Conservation (phyloP, 352 stramenopile genomes). For the Phytophthora podocarpi region DNA sequence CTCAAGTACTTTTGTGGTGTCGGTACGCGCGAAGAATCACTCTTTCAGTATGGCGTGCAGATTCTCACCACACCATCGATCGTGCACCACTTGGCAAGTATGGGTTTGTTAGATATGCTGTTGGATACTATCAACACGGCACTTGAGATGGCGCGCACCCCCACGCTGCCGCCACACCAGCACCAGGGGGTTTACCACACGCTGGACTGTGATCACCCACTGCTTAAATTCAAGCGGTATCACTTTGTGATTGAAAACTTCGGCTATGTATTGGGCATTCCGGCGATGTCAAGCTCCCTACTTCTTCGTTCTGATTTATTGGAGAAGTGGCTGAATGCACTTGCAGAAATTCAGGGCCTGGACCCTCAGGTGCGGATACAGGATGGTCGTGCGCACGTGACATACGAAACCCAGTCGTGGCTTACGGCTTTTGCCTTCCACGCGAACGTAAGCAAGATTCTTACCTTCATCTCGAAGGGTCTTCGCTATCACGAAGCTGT, state of each 20-base stretch:
- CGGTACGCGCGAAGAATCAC: conserved; percentile 89
- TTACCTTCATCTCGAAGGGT: conserved; percentile 65
- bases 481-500: conserved; percentile 60
- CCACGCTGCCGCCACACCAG: conserved; percentile 24
- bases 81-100: conserved; percentile 62
- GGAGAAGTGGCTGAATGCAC: conserved; percentile 71
- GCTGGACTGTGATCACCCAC: conserved; percentile 90
- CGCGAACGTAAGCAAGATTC: conserved; percentile 66
- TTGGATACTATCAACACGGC: conserved; percentile 80
- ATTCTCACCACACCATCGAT: conserved; percentile 94
- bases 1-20: conserved; percentile 89
- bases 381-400: conserved; percentile 89
- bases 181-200: conserved; percentile 39
- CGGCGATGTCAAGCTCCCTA: conserved; percentile 66
- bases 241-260: conserved; percentile 93
- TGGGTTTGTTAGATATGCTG: conserved; percentile 76
- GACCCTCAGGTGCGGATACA: conserved; percentile 80
- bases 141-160: conserved; percentile 68
- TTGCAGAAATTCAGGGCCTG: conserved; percentile 80
- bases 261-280: conserved; percentile 95
- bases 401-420: conserved; percentile 95
- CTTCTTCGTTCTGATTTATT: conserved; percentile 61
- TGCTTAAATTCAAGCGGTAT: conserved; percentile 94
- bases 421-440: conserved; percentile 93
- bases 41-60: conserved; percentile 93